These are phyloP conservation scores for Narthecium ossifragum DNA, from an alignment of 106 monocot genomes.

Conservation along the genomic window DNA sequence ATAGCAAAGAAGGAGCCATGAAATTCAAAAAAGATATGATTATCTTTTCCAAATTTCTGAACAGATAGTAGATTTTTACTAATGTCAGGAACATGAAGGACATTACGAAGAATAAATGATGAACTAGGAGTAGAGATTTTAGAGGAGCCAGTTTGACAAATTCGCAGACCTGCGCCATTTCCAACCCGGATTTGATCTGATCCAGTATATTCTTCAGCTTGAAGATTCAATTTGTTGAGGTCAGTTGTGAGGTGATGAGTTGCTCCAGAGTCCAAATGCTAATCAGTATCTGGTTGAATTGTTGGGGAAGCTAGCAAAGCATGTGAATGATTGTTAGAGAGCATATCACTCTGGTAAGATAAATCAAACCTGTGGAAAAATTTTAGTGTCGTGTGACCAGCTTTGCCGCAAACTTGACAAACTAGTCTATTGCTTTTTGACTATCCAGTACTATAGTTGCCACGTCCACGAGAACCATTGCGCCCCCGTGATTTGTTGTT, in stretches of 20 bases:
- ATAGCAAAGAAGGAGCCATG: background rate
- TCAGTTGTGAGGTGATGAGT: background rate
- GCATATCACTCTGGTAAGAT: background rate
- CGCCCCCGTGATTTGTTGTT: no score
- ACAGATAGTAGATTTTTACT: background rate
- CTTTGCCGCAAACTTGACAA: background rate
- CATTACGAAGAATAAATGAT: background rate
- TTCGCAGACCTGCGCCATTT: background rate
- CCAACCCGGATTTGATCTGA: background rate
- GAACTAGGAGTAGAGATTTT: background rate
- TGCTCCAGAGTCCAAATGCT: background rate
- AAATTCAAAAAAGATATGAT: background rate
- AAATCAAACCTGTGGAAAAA: background rate
- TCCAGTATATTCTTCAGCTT: background rate
- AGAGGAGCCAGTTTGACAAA: background rate
- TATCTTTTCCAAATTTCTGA: background rate
- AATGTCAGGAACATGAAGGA: background rate
- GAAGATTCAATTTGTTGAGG: background rate
- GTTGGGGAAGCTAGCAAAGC: background rate
- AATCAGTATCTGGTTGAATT: background rate
- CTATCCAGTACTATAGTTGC: background rate
- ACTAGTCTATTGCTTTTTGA: background rate
- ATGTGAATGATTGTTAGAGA: no score
- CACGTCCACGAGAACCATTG: background rate
- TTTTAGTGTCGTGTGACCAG: background rate